phyloP scores from a whole-genome alignment of 805 yeast species.

The Wickerhamomyces chambardii region DNA sequence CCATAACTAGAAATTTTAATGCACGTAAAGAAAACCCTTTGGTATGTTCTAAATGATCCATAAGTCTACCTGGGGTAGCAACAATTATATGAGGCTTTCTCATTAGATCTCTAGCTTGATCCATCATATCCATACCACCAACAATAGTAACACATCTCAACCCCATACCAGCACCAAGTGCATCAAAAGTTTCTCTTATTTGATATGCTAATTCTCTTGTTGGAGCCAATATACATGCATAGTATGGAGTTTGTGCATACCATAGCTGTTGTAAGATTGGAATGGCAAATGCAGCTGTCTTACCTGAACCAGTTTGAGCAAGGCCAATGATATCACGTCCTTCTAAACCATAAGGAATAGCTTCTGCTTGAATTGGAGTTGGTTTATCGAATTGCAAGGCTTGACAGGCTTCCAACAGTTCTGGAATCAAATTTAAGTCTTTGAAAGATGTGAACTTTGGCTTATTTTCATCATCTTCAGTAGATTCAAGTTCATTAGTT shows the following conservation, averaged over 20 bases:
- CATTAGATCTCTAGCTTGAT: constrained; percentile 89
- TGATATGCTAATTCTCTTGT: constrained; percentile 82
- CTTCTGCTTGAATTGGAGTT: constrained; percentile 88
- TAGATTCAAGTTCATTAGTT: too few species aligned
- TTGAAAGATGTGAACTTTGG: constrained; percentile 32
- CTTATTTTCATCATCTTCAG: constrained; percentile 6
- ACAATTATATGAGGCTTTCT: constrained; percentile 91
- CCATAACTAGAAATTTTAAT: constrained; percentile 81
- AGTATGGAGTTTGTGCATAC: constrained; percentile 83
- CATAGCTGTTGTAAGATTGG: constrained; percentile 89
- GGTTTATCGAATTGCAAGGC: constrained; percentile 71
- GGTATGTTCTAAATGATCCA: constrained; percentile 91
- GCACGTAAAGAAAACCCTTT: constrained; percentile 79
- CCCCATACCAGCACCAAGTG: constrained; percentile 88
- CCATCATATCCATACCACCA: constrained; percentile 99
- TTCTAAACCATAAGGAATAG: constrained; percentile 84
- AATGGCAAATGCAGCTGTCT: constrained; percentile 96
- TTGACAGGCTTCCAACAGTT: constrained; percentile 71
- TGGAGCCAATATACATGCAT: constrained; percentile 82
- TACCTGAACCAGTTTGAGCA: constrained; percentile 98
- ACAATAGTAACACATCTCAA: constrained; percentile 83
- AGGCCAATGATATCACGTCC: constrained; percentile 93
- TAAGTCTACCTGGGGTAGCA: constrained; percentile 91
- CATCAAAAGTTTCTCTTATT: constrained; percentile 92
- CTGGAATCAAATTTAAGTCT: constrained; percentile 63